Evolutionary conservation across 306 rosid genomes (phyloP).

Genomic region (Quercus agrifolia): DNA sequence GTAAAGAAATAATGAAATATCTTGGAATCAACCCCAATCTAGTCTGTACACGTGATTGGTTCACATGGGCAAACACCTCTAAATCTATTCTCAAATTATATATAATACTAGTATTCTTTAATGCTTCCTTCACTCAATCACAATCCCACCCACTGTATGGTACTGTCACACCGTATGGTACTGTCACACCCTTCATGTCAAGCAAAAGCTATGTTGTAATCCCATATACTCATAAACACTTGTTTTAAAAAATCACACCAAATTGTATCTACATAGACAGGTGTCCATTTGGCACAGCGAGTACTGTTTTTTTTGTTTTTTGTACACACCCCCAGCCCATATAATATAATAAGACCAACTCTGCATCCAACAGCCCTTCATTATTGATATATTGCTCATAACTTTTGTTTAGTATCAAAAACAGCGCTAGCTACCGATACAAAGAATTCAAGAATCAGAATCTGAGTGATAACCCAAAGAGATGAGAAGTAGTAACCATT

Average conservation of each 20-base stretch:
- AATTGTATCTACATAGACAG: background rate
- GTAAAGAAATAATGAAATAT: background rate
- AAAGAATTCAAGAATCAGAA: background rate
- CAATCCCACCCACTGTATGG: background rate
- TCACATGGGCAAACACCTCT: background rate
- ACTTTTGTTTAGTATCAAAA: background rate
- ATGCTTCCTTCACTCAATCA: background rate
- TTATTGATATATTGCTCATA: background rate
- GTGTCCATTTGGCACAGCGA: constrained; percentile 18
- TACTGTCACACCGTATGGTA: no score
- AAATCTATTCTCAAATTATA: background rate
- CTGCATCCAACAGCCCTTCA: background rate
- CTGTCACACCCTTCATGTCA: no score
- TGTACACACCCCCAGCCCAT: background rate
- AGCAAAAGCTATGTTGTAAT: no score
- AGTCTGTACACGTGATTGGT: background rate
- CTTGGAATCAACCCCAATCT: background rate
- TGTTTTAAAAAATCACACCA: no score
- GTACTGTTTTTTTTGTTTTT: background rate
- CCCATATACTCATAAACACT: no score
- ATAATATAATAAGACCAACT: background rate
- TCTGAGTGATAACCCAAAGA: background rate
- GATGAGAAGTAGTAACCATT: constrained; percentile 77
- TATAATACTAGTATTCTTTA: background rate
- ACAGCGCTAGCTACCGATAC: background rate